A percentile compares a stretch with the other conserved stretches of the same genome.
Conservation (phyloP, 306 rosid species). For the Purshia tridentata region DNA sequence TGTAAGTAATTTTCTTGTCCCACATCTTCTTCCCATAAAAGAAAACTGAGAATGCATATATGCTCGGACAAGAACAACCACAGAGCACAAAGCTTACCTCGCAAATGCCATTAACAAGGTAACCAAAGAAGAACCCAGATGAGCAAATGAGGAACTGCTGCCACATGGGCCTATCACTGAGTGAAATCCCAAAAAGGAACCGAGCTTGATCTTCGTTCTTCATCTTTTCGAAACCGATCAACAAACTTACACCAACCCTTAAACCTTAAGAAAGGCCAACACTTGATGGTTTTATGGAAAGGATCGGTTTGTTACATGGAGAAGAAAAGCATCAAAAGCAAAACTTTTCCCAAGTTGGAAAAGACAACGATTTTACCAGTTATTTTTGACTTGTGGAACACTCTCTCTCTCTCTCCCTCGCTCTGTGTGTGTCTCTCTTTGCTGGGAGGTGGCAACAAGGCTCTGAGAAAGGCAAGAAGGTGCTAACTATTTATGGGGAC, state of each 20-base stretch:
- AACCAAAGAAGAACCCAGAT: constrained; percentile 64
- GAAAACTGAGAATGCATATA: no score
- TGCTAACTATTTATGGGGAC: no score
- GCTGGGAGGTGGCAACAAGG: no score
- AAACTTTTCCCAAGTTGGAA: neutral
- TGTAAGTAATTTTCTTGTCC: neutral
- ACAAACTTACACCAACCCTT: neutral
- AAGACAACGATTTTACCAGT: no score
- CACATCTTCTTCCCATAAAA: neutral
- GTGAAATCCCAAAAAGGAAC: constrained; percentile 59
- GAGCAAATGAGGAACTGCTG: constrained; percentile 53
- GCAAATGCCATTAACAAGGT: constrained; percentile 63
- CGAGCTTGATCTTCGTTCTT: constrained; percentile 46
- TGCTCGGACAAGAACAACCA: no score
- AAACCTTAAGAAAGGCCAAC: constrained; percentile 1
- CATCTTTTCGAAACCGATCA: constrained; percentile 26
- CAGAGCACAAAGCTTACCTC: constrained; percentile 34
- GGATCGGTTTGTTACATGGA: neutral
- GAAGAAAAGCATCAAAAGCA: constrained; percentile 8
- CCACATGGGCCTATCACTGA: constrained; percentile 48
- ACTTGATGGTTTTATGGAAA: neutral
- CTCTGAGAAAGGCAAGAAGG: no score
- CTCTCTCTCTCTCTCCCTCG: no score
- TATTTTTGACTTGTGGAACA: no score
- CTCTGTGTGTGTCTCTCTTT: no score